Evolutionary conservation across 1,284 basidiomycete genomes (phyloP).

Genomic region (Trichosporon sp.): DNA sequence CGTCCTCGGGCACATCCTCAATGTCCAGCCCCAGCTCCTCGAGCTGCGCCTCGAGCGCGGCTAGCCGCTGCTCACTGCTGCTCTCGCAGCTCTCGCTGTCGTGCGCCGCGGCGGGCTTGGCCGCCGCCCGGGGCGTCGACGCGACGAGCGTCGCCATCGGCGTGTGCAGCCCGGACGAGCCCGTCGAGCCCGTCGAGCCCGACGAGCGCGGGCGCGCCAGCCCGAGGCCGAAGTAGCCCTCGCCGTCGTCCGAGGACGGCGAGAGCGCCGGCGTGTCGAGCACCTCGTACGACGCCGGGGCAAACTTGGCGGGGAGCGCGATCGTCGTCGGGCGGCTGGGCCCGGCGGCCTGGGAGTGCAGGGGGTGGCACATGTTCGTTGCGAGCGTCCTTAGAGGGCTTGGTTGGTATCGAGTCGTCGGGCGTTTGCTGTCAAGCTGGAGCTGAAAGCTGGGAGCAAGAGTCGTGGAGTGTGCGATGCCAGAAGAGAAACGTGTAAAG

Average conservation of each 20-base stretch:
- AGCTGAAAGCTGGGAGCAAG: no score
- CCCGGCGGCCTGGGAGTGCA: neutral
- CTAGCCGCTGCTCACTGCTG: neutral
- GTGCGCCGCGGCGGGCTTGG: neutral
- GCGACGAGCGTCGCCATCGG: neutral
- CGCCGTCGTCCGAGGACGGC: neutral
- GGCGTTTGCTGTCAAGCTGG: no score
- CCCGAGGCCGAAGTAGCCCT: neutral
- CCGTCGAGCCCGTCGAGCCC: no score
- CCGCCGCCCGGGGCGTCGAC: neutral
- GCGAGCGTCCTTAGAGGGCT: no score
- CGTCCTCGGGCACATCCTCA: neutral
- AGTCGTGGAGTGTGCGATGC: neutral
- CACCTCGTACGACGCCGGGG: neutral
- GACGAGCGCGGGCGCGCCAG: neutral
- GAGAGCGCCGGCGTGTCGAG: neutral
- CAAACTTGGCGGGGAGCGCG: neutral
- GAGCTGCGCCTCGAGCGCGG: neutral
- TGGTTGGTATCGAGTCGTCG: neutral
- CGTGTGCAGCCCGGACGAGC: neutral
- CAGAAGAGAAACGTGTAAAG: neutral
- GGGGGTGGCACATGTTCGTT: neutral
- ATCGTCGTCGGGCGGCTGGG: neutral
- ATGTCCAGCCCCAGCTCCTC: neutral
- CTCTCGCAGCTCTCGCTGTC: neutral